phyloP scores from a whole-genome alignment of 2,329 filamentous ascomycete species.

The Didymella keratinophila region DNA sequence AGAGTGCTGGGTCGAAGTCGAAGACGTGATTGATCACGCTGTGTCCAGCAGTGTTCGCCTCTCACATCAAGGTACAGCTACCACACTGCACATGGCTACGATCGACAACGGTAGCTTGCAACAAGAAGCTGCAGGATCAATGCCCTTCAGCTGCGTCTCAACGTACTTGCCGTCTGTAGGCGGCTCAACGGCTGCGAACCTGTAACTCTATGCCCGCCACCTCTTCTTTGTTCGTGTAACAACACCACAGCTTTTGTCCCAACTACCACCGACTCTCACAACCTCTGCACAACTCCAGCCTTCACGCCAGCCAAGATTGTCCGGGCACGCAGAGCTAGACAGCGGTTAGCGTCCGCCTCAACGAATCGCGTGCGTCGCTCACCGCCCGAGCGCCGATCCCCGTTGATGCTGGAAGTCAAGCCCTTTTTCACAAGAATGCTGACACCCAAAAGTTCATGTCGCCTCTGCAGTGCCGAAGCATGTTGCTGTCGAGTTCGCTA shows the following conservation, averaged over 20 bases:
- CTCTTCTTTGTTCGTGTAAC: slow-evolving; percentile 22
- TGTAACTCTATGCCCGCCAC: slow-evolving; percentile 16
- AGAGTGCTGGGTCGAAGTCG: slow-evolving; percentile 15
- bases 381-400: slow-evolving; percentile 39
- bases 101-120: slow-evolving; percentile 15
- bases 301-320: slow-evolving; percentile 33
- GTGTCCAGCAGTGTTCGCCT: slow-evolving; percentile 13
- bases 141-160: slow-evolving; percentile 7
- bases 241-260: slow-evolving; percentile 28
- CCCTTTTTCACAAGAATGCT: slow-evolving; percentile 32
- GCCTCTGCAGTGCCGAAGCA: slow-evolving; percentile 7
- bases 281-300: slow-evolving; percentile 41
- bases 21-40: slow-evolving; percentile 20
- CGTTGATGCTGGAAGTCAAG: slow-evolving; percentile 36
- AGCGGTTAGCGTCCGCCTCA: slow-evolving; percentile 29
- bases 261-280: slow-evolving; percentile 25
- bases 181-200: slow-evolving; percentile 24
- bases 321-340: slow-evolving; percentile 36
- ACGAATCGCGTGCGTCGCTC: slow-evolving; percentile 30
- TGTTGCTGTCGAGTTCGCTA: background rate
- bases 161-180: slow-evolving; percentile 18
- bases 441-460: slow-evolving; percentile 17
- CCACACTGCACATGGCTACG: slow-evolving; percentile 18
- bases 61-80: slow-evolving; percentile 21
- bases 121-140: slow-evolving; percentile 4